A percentile compares a stretch with the other conserved stretches of the same genome.
phyloP scores from a whole-genome alignment of 2,329 filamentous ascomycete genomes.

The Sarocladium kiliense region DNA sequence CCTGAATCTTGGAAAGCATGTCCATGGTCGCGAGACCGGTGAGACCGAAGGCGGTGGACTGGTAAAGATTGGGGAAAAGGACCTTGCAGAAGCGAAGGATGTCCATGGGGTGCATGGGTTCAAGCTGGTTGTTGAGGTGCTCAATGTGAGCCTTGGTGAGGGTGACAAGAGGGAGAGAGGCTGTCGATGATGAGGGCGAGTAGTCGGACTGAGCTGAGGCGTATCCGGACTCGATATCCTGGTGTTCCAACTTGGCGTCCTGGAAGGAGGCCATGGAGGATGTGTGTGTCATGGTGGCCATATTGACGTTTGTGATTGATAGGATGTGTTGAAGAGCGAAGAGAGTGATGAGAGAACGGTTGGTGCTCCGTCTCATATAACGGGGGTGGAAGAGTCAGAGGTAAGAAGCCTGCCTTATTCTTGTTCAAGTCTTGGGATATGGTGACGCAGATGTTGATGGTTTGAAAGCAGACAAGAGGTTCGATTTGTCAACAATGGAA shows the following conservation, averaged over 20 bases:
- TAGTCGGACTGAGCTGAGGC: conserved; percentile 48
- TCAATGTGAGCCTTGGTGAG: conserved; percentile 85
- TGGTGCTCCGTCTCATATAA: conserved; percentile 7
- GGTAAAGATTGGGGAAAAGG: conserved; percentile 83
- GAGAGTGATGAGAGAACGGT: conserved; percentile 2
- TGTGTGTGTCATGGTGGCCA: conserved; percentile 5
- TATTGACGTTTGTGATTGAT: conserved; percentile 1
- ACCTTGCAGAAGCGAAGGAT: conserved; percentile 89
- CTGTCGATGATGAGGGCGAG: conserved; percentile 27
- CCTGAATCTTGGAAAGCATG: conserved; percentile 73
- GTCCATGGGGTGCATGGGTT: conserved; percentile 83
- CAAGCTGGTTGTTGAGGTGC: conserved; percentile 85
- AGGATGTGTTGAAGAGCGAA: conserved; percentile 3
- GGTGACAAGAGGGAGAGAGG: conserved; percentile 64
- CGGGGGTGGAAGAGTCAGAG: neutral
- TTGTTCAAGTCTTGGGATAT: neutral
- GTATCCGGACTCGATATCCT: conserved; percentile 76
- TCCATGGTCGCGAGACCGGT: conserved; percentile 79
- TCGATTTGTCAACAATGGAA: conserved; percentile 8
- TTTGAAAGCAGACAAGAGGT: neutral
- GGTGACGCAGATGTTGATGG: conserved; percentile 1
- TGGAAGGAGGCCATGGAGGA: conserved; percentile 31
- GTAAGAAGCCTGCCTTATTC: neutral
- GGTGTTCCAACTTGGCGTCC: conserved; percentile 35
- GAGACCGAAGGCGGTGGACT: conserved; percentile 78